A percentile compares a stretch with the other conserved stretches of the same genome.
These are phyloP conservation scores for Conidiobolus incongruus DNA, from an alignment of 371 early-diverging fungal genomes.

Conservation along the genomic window DNA sequence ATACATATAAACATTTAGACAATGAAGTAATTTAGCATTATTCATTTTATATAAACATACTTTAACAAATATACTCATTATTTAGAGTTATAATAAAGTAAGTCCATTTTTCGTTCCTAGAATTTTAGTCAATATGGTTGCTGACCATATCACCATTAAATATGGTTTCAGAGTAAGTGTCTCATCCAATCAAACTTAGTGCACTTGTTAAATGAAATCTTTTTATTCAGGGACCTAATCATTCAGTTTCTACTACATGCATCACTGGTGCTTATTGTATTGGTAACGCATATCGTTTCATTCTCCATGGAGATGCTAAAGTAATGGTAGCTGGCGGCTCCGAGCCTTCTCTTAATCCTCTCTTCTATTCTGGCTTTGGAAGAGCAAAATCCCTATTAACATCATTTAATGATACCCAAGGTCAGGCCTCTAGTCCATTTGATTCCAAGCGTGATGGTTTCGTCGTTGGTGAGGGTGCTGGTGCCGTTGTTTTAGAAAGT, in stretches of 20 bases:
- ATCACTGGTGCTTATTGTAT: conserved; percentile 88
- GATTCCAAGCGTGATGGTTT: conserved; percentile 72
- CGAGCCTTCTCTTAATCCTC: conserved; percentile 65
- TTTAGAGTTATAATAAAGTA: conserved; percentile 47
- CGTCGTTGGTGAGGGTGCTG: conserved; percentile 90
- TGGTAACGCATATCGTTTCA: conserved; percentile 83
- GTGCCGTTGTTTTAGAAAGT: conserved; percentile 72
- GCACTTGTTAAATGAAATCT: neutral
- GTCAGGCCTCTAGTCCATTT: conserved; percentile 70
- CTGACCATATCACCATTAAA: conserved; percentile 76
- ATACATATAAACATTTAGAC: conserved; percentile 22
- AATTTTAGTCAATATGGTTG: conserved; percentile 83
- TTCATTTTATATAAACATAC: neutral
- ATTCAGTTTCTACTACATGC: conserved; percentile 80
- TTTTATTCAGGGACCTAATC: conserved; percentile 60
- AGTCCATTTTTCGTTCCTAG: conserved; percentile 80
- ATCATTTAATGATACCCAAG: conserved; percentile 47
- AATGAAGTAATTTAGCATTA: conserved; percentile 16
- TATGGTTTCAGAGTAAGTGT: conserved; percentile 44
- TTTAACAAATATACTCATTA: neutral
- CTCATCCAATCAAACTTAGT: neutral
- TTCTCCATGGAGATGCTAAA: conserved; percentile 77
- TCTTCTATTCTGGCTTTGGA: conserved; percentile 77
- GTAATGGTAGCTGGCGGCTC: conserved; percentile 93
- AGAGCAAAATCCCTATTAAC: conserved; percentile 69